Percentiles rank a stretch among this genome's conserved stretches.
Evolutionary conservation across 257 asterid species (phyloP).

Genomic region (Solanum chaucha): DNA sequence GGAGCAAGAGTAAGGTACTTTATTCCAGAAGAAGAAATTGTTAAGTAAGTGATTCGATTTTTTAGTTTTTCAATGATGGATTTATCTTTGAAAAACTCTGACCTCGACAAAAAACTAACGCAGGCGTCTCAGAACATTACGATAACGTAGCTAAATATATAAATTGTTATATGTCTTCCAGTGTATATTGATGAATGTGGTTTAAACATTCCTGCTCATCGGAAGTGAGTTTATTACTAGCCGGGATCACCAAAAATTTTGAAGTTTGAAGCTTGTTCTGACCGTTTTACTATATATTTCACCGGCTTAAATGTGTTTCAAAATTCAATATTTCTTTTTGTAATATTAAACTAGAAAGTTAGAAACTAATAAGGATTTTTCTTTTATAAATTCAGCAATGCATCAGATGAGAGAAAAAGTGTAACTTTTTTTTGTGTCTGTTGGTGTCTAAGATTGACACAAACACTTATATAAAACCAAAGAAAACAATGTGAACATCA

Average conservation of each 20-base stretch:
- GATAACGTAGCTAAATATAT: not conserved
- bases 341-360: no score
- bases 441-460: not conserved
- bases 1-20: no score
- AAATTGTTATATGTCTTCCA: rapidly evolving
- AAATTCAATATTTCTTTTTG: no score
- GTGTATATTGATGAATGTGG: not conserved
- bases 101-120: not conserved
- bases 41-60: not conserved
- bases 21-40: not conserved
- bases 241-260: not conserved
- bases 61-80: no score
- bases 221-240: not conserved
- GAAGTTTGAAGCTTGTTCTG: not conserved
- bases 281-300: no score
- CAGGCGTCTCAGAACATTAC: rapidly evolving
- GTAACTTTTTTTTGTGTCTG: not conserved
- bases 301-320: not conserved
- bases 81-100: no score
- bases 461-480: no score
- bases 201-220: not conserved
- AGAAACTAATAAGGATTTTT: no score
- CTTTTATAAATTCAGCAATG: no score
- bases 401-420: no score
- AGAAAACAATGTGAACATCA: not conserved